phyloP scores from a whole-genome alignment of 768 basidiomycete genomes.

The Hypholoma fasciculare region DNA sequence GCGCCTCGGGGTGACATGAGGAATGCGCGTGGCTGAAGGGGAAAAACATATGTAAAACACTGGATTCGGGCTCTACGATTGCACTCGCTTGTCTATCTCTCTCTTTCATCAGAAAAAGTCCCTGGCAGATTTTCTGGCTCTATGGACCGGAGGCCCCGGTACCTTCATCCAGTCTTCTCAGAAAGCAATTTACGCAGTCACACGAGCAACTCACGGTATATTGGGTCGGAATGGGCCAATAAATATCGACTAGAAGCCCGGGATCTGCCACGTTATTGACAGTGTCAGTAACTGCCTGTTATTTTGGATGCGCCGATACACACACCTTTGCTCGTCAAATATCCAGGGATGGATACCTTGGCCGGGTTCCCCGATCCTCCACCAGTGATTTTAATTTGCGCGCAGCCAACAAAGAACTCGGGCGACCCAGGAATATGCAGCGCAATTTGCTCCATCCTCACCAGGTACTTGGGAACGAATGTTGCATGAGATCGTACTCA shows the following conservation, averaged over 20 bases:
- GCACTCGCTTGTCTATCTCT: too few species aligned
- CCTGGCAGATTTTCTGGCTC: not conserved
- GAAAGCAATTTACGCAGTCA: not conserved
- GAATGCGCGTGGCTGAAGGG: too few species aligned
- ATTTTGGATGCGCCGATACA: not conserved
- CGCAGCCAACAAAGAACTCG: conserved; percentile 46
- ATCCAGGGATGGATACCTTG: conserved; percentile 48
- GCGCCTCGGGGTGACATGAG: too few species aligned
- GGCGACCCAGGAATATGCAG: conserved; percentile 43
- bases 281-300: not conserved
- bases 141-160: not conserved
- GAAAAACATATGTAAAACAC: too few species aligned
- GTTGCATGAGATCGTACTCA: not conserved
- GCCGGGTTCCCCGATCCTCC: conserved; percentile 41
- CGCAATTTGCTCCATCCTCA: conserved; percentile 44
- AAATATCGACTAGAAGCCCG: conserved; percentile 38
- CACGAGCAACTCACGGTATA: not conserved
- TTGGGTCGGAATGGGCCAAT: conserved; percentile 15
- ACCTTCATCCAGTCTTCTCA: not conserved
- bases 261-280: conserved; percentile 22
- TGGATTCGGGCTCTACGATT: too few species aligned
- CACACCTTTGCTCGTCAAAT: conserved; percentile 35
- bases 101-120: too few species aligned
- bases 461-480: conserved; percentile 29
- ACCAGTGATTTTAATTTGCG: conserved; percentile 40